Conservation (phyloP, 257 asterid genomes). For the Solanum acaule region DNA sequence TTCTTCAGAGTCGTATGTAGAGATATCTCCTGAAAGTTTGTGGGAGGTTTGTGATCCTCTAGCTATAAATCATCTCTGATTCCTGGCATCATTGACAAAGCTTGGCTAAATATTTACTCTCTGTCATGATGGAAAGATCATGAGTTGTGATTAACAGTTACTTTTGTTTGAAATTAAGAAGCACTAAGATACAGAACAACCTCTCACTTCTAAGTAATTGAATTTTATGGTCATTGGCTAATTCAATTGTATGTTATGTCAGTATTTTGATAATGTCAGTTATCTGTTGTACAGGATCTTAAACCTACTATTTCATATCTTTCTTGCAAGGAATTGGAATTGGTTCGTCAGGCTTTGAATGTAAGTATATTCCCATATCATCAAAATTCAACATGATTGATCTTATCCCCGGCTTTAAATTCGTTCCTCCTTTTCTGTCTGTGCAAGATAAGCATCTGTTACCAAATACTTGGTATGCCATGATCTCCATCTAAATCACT, state of each 20-base stretch:
- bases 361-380: conserved; percentile 34
- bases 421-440: not conserved
- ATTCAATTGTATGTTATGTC: not conserved
- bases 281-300: conserved; percentile 49
- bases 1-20: conserved; percentile 27
- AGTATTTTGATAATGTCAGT: not conserved
- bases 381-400: not conserved
- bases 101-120: not conserved
- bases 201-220: not conserved
- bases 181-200: not conserved
- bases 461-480: not conserved
- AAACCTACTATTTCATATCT: conserved; percentile 73
- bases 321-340: conserved; percentile 54
- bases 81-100: not conserved
- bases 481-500: not conserved
- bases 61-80: not conserved
- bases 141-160: not conserved
- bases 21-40: conserved; percentile 67
- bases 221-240: not conserved
- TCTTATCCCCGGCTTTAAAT: not conserved
- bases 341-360: conserved; percentile 58
- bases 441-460: not conserved
- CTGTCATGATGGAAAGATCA: not conserved
- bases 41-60: conserved; percentile 67
- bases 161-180: not conserved